Base-by-base conservation (phyloP, 2,329 filamentous ascomycete species). In the Paraphoma sp. region DNA sequence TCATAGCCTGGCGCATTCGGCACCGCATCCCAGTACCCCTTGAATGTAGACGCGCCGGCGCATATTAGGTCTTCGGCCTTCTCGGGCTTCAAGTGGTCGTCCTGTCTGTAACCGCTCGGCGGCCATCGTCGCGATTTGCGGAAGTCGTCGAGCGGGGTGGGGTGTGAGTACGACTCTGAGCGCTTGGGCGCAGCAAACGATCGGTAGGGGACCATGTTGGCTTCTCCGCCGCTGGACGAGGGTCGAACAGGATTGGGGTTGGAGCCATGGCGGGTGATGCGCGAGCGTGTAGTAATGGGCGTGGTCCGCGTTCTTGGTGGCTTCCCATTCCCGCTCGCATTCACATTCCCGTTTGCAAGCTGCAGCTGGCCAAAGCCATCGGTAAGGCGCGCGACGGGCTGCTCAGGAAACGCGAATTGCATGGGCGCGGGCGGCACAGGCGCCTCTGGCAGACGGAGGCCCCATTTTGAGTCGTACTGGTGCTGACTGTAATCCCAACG, bases 61-160 rank as follows among this genome's bases (percentile, higher is more conserved):
- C 70, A 72, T 44, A 79, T 76, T 53, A 78, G 45, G 17, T 78
- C 74, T 18, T 78, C 72, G 1, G 77, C 77, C 44, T 76, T 69
- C 18, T 62, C 51, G 28, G 69, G 62, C 28, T 59, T 62, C 51
- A 79, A 58, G 16, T 60, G 62, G 41, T 75, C 70, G 47, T 77
- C 70, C 48, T 57, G 57, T 18, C 69, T 64, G 68, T 71, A 77
- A 33, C 76, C 75, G 41, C 60, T 68, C n/a, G 77, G 77, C 23
- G 77, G 77, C 77, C 77, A 79, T 48, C 67, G 64, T 62, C 72
- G 66, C 38, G 71, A 70, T 45, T 54, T 66, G 50, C 74, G 70
- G 48, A 72, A 76, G 50, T 76, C 74, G n/a, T 76, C 74, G 50
- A 77, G 69, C 12, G 74, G 68, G 16, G 73, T 69, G 4, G 73